A percentile compares a stretch with the other conserved stretches of the same genome.
phyloP scores from a whole-genome alignment of 1,284 basidiomycete species.

The Leccinum ponderosum region DNA sequence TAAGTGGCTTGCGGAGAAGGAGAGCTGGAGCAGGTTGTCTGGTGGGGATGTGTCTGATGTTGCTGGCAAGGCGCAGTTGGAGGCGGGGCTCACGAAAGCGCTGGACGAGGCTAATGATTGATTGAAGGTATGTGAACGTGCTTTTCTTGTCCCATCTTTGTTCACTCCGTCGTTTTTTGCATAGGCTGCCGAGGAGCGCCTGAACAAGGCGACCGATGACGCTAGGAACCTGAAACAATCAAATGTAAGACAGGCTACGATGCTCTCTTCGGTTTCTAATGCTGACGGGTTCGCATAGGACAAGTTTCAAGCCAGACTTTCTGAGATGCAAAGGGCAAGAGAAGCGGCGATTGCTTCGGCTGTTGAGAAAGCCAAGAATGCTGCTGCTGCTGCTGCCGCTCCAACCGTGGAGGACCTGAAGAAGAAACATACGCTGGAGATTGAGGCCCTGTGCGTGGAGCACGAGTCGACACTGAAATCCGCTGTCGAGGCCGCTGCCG shows the following conservation, averaged over 20 bases:
- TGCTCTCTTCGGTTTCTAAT: background rate
- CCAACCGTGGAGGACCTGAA: constrained; percentile 39
- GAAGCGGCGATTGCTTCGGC: constrained; percentile 50
- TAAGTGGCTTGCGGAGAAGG: constrained; percentile 58
- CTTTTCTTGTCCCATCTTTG: background rate
- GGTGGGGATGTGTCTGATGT: constrained; percentile 29
- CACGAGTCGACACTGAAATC: constrained; percentile 57
- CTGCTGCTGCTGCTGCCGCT: constrained; percentile 27
- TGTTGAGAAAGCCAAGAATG: constrained; percentile 52
- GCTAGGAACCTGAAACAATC: constrained; percentile 41
- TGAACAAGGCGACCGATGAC: constrained; percentile 48
- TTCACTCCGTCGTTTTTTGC: background rate
- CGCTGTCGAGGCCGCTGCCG: constrained; percentile 42
- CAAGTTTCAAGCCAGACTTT: constrained; percentile 44
- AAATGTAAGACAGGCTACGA: constrained; percentile 30
- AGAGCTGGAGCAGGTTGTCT: constrained; percentile 39
- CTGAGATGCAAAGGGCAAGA: constrained; percentile 39
- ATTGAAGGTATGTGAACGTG: constrained; percentile 45
- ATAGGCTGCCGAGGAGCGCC: constrained; percentile 49
- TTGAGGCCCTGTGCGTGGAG: constrained; percentile 53
- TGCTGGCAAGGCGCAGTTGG: constrained; percentile 46
- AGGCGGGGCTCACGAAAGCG: constrained; percentile 53
- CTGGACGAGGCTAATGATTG: constrained; percentile 60
- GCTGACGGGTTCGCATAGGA: constrained; percentile 35
- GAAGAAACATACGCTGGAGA: constrained; percentile 59